A percentile compares a stretch with the other conserved stretches of the same genome.
Conservation (phyloP, 345 rosid species). For the Aquilaria yunnanensis region DNA sequence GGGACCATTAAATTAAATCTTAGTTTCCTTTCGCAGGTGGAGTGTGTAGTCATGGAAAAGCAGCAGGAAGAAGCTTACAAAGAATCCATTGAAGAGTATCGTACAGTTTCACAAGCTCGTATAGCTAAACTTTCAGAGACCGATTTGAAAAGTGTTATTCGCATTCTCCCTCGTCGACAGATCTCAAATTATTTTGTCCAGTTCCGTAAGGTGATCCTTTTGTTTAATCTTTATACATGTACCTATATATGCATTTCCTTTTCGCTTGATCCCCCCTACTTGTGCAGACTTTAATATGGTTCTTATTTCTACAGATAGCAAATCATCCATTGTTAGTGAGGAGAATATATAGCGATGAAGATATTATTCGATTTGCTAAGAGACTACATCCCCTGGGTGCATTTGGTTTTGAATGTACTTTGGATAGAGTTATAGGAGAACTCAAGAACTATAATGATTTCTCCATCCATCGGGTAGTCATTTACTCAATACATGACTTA, state of each 20-base stretch:
- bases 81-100: constrained; percentile 92
- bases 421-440: constrained; percentile 81
- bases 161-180: constrained; percentile 74
- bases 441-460: constrained; percentile 79
- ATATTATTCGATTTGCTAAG: constrained; percentile 64
- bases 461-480: constrained; percentile 80
- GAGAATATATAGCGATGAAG: constrained; percentile 72
- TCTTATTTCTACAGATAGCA: constrained; percentile 53
- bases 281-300: constrained; percentile 10
- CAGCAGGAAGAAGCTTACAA: constrained; percentile 72
- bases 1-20: background rate
- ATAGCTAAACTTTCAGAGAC: constrained; percentile 47
- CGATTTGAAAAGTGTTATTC: constrained; percentile 34
- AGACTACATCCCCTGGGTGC: constrained; percentile 81
- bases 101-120: constrained; percentile 68
- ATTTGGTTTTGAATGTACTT: constrained; percentile 82
- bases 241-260: too few species aligned
- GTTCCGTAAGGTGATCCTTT: constrained; percentile 69
- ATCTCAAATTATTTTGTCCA: constrained; percentile 91
- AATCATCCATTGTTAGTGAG: constrained; percentile 95
- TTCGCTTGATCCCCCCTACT: constrained; percentile 4
- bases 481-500: constrained; percentile 2
- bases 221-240: background rate
- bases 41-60: constrained; percentile 75
- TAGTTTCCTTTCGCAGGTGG: constrained; percentile 50